A percentile compares a stretch with the other conserved stretches of the same genome.
Evolutionary conservation across 192 early-diverging fungal genomes (phyloP).

Genomic region (Backusella morwellensis): DNA sequence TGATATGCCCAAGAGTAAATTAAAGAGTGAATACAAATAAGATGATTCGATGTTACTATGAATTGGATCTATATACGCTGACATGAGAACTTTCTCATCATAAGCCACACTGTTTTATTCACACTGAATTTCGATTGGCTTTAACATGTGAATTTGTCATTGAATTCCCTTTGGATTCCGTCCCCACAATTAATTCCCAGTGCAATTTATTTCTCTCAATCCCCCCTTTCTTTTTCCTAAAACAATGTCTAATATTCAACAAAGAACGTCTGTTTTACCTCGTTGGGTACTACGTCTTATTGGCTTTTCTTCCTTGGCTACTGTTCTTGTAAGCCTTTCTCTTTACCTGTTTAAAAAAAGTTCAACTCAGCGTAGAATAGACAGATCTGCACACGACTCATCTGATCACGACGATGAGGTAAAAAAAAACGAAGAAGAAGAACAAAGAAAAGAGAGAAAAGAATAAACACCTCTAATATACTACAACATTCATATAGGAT

Average conservation of each 20-base stretch:
- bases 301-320: slow-evolving; percentile 28
- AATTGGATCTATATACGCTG: background rate
- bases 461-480: background rate
- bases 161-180: background rate
- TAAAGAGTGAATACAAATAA: too few relatives aligned
- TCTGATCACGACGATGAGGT: background rate
- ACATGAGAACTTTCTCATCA: slow-evolving; percentile 6
- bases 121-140: background rate
- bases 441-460: background rate
- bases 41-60: background rate
- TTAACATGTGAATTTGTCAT: slow-evolving; percentile 4
- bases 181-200: background rate
- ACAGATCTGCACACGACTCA: background rate
- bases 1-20: background rate
- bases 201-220: background rate
- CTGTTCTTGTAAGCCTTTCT: slow-evolving; percentile 18
- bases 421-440: background rate
- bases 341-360: slow-evolving; percentile 16
- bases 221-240: background rate
- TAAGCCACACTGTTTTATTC: background rate
- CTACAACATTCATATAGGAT: background rate
- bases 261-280: background rate
- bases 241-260: background rate
- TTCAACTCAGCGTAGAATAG: background rate
- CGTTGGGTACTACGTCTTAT: slow-evolving; percentile 27